phyloP scores from a whole-genome alignment of 768 basidiomycete genomes.

The Lyophyllum semitale region DNA sequence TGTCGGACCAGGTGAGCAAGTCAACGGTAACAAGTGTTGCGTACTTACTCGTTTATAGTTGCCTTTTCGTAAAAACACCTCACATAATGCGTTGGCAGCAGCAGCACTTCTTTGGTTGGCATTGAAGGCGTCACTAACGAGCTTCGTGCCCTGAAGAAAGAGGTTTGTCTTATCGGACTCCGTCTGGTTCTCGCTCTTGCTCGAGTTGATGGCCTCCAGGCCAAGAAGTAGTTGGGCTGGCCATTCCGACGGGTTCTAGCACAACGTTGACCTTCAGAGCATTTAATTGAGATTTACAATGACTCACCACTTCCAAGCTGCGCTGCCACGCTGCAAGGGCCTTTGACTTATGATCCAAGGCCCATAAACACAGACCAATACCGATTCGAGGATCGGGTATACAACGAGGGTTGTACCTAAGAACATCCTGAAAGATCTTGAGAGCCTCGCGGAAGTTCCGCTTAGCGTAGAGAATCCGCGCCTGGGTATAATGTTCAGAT shows the following conservation, averaged over 20 bases:
- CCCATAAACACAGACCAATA: slow-evolving; percentile 93
- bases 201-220: slow-evolving; percentile 82
- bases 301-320: slow-evolving; percentile 78
- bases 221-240: slow-evolving; percentile 82
- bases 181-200: slow-evolving; percentile 66
- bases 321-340: slow-evolving; percentile 92
- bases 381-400: slow-evolving; percentile 94
- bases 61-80: slow-evolving; percentile 74
- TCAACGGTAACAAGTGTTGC: not conserved
- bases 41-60: slow-evolving; percentile 56
- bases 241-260: slow-evolving; percentile 77
- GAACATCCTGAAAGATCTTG: slow-evolving; percentile 82
- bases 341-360: slow-evolving; percentile 77
- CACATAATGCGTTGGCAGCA: slow-evolving; percentile 82
- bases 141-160: slow-evolving; percentile 66
- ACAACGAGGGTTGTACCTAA: slow-evolving; percentile 76
- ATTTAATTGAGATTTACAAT: not conserved
- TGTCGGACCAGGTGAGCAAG: slow-evolving; percentile 26
- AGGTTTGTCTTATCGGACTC: slow-evolving; percentile 64
- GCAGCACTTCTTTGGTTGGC: slow-evolving; percentile 76
- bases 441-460: slow-evolving; percentile 80
- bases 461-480: slow-evolving; percentile 81
- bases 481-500: slow-evolving; percentile 43
- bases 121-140: slow-evolving; percentile 80
- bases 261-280: not conserved